A percentile compares a stretch with the other conserved stretches of the same genome.
Evolutionary conservation across 345 rosid species (phyloP).

Genomic region (Hirschfeldia incana): DNA sequence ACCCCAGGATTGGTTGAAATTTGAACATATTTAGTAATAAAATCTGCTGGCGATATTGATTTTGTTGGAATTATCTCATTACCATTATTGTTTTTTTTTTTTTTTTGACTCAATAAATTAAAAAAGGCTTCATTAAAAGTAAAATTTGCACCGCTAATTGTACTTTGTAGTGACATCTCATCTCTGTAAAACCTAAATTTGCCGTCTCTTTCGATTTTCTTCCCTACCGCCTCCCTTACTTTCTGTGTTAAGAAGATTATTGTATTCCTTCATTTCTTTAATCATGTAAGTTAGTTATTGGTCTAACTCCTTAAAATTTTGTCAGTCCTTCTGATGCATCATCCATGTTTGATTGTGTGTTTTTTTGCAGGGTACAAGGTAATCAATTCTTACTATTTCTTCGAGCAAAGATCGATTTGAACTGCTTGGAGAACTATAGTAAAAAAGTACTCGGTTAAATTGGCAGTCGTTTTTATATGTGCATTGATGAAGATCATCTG

Average conservation of each 20-base stretch:
- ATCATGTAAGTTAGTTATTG: not conserved
- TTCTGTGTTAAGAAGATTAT: not conserved
- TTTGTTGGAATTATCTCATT: slow-evolving; percentile 9
- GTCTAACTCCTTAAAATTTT: not conserved
- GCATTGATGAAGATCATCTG: slow-evolving; percentile 11
- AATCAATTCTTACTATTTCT: slow-evolving; percentile 44
- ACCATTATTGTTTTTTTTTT: slow-evolving; percentile 7
- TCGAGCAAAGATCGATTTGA: slow-evolving; percentile 30
- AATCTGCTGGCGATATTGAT: slow-evolving; percentile 2
- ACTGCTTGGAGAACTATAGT: slow-evolving; percentile 25
- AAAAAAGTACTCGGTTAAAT: slow-evolving; percentile 11
- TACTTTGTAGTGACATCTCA: not conserved
- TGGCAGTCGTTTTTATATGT: not conserved
- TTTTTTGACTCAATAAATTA: not conserved
- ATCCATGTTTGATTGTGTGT: slow-evolving; percentile 25
- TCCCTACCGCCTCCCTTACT: slow-evolving; percentile 8
- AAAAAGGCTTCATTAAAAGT: not conserved
- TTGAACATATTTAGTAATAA: slow-evolving; percentile 23
- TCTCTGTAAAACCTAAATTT: not conserved
- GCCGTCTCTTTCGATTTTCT: slow-evolving; percentile 2
- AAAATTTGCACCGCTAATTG: not conserved
- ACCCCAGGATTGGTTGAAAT: slow-evolving; percentile 13
- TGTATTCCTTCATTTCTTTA: not conserved
- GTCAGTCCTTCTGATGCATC: slow-evolving; percentile 1
- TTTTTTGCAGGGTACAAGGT: slow-evolving; percentile 90